Evolutionary conservation across 2,329 filamentous ascomycete species (phyloP).

Genomic region (Calycina herbarum): DNA sequence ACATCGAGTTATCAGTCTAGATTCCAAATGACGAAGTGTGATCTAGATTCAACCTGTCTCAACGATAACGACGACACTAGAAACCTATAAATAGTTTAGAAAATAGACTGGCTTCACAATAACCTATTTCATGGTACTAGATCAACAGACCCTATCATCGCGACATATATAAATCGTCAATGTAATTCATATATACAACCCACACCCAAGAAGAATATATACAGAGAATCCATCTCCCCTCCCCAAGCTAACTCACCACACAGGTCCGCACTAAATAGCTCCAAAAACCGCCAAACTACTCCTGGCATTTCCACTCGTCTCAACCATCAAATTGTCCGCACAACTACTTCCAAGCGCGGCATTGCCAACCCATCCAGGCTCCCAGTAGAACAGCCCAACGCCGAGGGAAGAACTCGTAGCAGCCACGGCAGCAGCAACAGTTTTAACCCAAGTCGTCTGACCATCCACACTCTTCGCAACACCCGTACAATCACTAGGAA

Average conservation of each 20-base stretch:
- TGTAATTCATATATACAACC: background rate
- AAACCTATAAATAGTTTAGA: no score
- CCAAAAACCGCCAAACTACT: conserved; percentile 58
- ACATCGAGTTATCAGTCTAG: no score
- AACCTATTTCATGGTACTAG: no score
- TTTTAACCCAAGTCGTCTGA: conserved; percentile 60
- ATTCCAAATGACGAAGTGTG: no score
- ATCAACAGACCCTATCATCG: no score
- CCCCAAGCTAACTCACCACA: background rate
- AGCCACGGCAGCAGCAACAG: conserved; percentile 57
- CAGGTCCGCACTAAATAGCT: conserved; percentile 22
- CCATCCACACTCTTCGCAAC: conserved; percentile 65
- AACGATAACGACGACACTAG: no score
- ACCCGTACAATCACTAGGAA: conserved; percentile 57
- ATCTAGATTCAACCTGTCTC: no score
- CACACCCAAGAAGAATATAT: background rate
- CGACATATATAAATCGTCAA: no score
- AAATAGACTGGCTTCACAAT: no score
- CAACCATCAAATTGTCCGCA: conserved; percentile 62
- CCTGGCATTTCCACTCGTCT: conserved; percentile 52
- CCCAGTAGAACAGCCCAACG: conserved; percentile 70
- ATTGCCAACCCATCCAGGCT: conserved; percentile 70
- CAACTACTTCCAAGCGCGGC: conserved; percentile 64
- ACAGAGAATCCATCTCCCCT: background rate
- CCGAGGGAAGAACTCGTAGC: conserved; percentile 49